Percentiles rank a stretch among this genome's conserved stretches.
Conservation (phyloP, 2,329 filamentous ascomycete genomes). For the Penicillium janthinellum region DNA sequence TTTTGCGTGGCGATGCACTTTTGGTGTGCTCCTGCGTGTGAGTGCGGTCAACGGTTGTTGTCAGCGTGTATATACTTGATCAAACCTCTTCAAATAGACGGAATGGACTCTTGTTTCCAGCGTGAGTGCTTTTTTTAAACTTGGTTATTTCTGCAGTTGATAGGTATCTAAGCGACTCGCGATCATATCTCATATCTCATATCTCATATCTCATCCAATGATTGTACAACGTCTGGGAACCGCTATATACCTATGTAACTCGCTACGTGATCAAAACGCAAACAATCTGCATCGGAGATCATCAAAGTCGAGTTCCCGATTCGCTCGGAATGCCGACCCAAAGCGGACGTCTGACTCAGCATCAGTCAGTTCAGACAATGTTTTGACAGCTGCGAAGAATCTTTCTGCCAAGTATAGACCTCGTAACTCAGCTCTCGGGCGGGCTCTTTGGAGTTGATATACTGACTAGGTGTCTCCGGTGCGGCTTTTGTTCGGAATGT, state of each 20-base stretch:
- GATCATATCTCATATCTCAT: no score
- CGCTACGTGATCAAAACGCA: neutral
- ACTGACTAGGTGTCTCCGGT: neutral
- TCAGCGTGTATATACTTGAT: conserved; percentile 31
- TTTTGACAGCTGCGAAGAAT: neutral
- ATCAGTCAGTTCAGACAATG: no score
- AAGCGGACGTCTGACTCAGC: conserved; percentile 9
- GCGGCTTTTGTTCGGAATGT: conserved; percentile 6
- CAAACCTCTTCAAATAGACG: conserved; percentile 35
- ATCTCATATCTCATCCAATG: no score
- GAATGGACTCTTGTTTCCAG: conserved; percentile 29
- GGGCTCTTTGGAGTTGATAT: neutral
- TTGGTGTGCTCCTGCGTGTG: conserved; percentile 17
- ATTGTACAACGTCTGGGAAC: neutral
- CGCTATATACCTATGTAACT: no score
- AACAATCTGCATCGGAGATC: neutral
- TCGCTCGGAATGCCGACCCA: conserved; percentile 15
- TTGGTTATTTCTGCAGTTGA: neutral
- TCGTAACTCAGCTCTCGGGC: neutral
- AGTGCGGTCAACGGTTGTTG: conserved; percentile 20
- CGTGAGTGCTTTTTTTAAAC: conserved; percentile 15
- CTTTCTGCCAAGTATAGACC: neutral
- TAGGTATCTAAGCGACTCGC: neutral
- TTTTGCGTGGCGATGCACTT: conserved; percentile 10
- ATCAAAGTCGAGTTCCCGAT: neutral